phyloP scores from a whole-genome alignment of 176 grass and related monocot species.

The barley (Hordeum vulgare) region MorexV3_pseudomolecules_assembly NC_058519.1:19190773-19191272 shows the following conservation, averaged over 20 bases:
- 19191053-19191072: background rate
- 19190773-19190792: background rate
- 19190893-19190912: background rate
- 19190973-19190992: background rate
- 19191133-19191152: background rate
- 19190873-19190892: accelerated
- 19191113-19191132: background rate
- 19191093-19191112: background rate
- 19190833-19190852: background rate
- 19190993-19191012: background rate
- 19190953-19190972: background rate
- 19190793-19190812: background rate
- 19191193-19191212: background rate
- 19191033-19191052: background rate
- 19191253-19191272: background rate
- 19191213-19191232: background rate
- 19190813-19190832: background rate
- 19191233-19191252: background rate
- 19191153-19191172: background rate
- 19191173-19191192: background rate
- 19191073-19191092: background rate
- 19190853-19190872: background rate
- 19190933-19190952: background rate
- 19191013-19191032: background rate
- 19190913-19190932: background rate